Conservation (phyloP, 768 basidiomycete genomes). For the Pulveroboletus sp. region DNA sequence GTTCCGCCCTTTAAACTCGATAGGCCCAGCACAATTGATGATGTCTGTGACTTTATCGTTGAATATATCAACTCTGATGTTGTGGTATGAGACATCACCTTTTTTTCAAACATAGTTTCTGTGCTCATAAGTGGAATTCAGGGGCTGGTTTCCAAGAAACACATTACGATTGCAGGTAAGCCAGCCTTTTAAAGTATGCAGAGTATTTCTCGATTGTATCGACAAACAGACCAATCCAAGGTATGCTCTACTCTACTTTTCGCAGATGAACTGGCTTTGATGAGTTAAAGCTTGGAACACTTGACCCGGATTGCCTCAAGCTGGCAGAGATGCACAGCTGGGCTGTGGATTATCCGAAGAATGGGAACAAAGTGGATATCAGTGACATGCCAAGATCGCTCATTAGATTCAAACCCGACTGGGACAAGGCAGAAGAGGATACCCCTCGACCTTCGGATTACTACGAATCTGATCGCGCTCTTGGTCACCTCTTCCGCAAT, state of each 20-base stretch:
- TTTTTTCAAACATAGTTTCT: background rate
- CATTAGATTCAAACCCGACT: constrained; percentile 73
- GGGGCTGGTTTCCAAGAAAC: constrained; percentile 66
- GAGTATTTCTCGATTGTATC: background rate
- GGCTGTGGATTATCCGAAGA: constrained; percentile 81
- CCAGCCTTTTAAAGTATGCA: background rate
- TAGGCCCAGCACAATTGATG: constrained; percentile 53
- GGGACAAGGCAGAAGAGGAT: constrained; percentile 61
- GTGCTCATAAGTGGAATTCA: constrained; percentile 25
- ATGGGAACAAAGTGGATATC: constrained; percentile 61
- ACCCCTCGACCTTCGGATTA: constrained; percentile 55
- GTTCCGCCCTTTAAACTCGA: constrained; percentile 34
- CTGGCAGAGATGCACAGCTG: constrained; percentile 55
- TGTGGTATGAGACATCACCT: constrained; percentile 42
- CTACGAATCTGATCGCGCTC: constrained; percentile 64
- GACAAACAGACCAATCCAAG: constrained; percentile 59
- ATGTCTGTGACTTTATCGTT: constrained; percentile 76
- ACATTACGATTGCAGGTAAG: constrained; percentile 68
- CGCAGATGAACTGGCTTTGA: constrained; percentile 1
- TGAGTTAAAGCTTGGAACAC: constrained; percentile 49
- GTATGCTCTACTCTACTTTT: constrained; percentile 31
- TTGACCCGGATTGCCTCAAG: constrained; percentile 49
- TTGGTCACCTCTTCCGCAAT: constrained; percentile 67
- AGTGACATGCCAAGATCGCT: constrained; percentile 47
- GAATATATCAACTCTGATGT: constrained; percentile 84